Evolutionary conservation across 2,329 filamentous ascomycete species (phyloP).

Genomic region (Aureobasidium lini): DNA sequence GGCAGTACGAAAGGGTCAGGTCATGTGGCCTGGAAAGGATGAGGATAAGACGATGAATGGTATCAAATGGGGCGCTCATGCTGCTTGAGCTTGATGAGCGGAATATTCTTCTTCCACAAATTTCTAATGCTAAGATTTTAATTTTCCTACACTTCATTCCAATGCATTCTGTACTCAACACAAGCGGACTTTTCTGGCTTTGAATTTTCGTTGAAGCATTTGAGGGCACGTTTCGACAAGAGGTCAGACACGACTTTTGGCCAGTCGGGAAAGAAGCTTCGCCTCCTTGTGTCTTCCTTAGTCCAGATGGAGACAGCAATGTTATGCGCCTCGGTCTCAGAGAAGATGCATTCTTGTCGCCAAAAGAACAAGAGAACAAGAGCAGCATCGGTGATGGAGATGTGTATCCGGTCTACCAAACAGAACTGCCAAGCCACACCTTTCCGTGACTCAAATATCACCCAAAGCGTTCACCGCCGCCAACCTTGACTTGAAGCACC

Average conservation of each 20-base stretch:
- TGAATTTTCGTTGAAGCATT: too few relatives aligned
- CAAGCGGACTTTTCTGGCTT: too few relatives aligned
- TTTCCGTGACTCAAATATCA: not conserved
- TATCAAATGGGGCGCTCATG: slow-evolving; percentile 2
- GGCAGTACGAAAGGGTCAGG: slow-evolving; percentile 44
- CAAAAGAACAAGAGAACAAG: too few relatives aligned
- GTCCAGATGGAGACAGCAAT: too few relatives aligned
- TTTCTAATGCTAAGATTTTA: not conserved
- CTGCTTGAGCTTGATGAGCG: not conserved
- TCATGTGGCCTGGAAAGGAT: slow-evolving; percentile 54
- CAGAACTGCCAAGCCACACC: not conserved
- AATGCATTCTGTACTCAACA: too few relatives aligned
- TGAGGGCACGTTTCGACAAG: too few relatives aligned
- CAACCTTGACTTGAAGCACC: not conserved
- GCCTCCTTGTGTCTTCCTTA: not conserved
- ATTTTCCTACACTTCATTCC: too few relatives aligned
- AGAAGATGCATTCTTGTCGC: too few relatives aligned
- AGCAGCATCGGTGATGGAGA: too few relatives aligned
- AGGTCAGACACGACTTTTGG: not conserved
- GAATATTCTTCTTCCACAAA: not conserved
- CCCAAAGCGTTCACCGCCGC: slow-evolving; percentile 1
- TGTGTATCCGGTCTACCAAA: not conserved
- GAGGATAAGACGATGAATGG: slow-evolving; percentile 41
- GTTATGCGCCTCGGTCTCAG: too few relatives aligned
- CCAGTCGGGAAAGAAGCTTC: slow-evolving; percentile 1